Evolutionary conservation across 768 basidiomycete genomes (phyloP), one percentile per base, ranked within the genome.

Genomic region (Gloeopeniophorella convolvens): DNA sequence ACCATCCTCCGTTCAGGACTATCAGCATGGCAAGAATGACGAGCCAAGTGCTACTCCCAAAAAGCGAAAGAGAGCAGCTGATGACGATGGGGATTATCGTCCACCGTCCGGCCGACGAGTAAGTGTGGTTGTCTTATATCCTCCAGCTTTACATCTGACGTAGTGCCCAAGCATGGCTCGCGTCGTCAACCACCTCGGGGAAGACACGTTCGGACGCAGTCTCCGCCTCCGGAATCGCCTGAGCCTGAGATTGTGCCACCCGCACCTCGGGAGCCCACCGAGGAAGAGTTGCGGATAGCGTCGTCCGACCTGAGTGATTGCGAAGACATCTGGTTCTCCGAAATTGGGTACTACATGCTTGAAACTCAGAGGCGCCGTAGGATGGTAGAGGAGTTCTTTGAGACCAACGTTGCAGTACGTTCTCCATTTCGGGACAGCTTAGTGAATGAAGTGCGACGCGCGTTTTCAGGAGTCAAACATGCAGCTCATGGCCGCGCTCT

Each of bases 301-400:
- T 86, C 87, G 15, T 89, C 89, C 18, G 89, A 91, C 71, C 69
- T 91, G 54, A 87, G 89, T 24, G 89, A 89, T 51, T 88, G 82
- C 56, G 76, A 77, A 57, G 88, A 89, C 51, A 62, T 91, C 13
- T 91, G 89, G 89, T 67, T 71, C 36, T 73, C 70, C 21, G 87
- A 86, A 60, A 72, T 90, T 13, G 71, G 74, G 45, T 78, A 79
- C 49, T 91, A 90, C 59, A 72, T 79, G 45, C 62, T 82, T 26
- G 82, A 87, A 60, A 86, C 85, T 5, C 79, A 83, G 61, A 81
- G 80, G 62, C 79, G 87, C 42, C 79, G 81, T 65, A 79, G 76
- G 43, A 82, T 85, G 56, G 77, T 90, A 5, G 82, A 82, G 51
- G 75, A 79, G 41, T 85, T 79, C 72, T 90, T 89, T 58, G 80